These are phyloP conservation scores for Eucommia ulmoides DNA, from an alignment of 257 asterid species.

Conservation along the genomic window DNA sequence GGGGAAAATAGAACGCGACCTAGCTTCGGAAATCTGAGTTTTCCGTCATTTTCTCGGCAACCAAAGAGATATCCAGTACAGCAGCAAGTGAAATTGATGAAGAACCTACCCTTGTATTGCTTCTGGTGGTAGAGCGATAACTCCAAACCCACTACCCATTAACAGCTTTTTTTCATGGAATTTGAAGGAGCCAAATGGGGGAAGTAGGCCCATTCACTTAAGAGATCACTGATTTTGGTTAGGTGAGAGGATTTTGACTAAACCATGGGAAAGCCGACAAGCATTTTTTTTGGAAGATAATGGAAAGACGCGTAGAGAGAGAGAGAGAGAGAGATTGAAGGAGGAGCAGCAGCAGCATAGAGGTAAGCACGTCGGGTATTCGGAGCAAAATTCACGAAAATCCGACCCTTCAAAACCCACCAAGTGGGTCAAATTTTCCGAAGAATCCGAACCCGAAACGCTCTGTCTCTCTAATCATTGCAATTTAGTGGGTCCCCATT, in stretches of 20 bases:
- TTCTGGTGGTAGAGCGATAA: conserved; percentile 2
- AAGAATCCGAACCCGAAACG: neutral
- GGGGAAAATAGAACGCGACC: conserved; percentile 22
- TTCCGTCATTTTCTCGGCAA: conserved; percentile 19
- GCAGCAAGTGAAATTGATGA: no score
- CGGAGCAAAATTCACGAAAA: no score
- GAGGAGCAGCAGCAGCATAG: neutral
- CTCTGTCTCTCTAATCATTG: conserved; percentile 44
- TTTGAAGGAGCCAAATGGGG: conserved; percentile 7
- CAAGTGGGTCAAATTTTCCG: no score
- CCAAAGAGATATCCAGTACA: conserved; percentile 11
- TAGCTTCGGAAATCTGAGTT: conserved; percentile 6
- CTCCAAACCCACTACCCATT: conserved; percentile 21
- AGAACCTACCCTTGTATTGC: neutral
- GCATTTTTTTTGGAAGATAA: neutral
- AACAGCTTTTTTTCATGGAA: conserved; percentile 23
- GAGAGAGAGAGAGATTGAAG: neutral
- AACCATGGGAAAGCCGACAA: conserved; percentile 5
- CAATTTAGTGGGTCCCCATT: conserved; percentile 41
- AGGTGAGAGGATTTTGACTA: conserved; percentile 12
- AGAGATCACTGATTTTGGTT: conserved; percentile 4
- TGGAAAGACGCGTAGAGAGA: neutral
- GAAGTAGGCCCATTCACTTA: conserved; percentile 9
- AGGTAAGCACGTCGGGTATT: neutral
- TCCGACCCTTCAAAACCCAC: conserved; percentile 5